These are phyloP conservation scores for Funneliformis mosseae DNA, from an alignment of 192 early-diverging fungal genomes.

Conservation along the genomic window DNA sequence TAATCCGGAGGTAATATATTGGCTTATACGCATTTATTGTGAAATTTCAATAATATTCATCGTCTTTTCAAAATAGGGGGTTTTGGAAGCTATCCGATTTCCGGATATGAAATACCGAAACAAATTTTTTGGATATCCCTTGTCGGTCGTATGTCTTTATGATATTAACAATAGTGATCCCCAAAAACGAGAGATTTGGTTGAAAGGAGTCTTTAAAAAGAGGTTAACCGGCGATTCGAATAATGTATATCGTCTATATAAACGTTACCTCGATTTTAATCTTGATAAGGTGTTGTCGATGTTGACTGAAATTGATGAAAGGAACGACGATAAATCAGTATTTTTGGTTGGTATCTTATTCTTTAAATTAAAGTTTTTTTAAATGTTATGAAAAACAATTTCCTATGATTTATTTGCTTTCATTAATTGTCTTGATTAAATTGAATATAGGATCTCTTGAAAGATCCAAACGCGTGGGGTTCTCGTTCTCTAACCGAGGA, in stretches of 20 bases:
- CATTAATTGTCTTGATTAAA: neutral
- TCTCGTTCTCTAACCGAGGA: slow-evolving; percentile 9
- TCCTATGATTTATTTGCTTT: too few relatives aligned
- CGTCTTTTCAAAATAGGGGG: slow-evolving; percentile 22
- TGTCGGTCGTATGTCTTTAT: neutral
- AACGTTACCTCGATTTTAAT: slow-evolving; percentile 38
- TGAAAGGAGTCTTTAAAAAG: slow-evolving; percentile 30
- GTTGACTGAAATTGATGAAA: slow-evolving; percentile 30
- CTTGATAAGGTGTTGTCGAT: slow-evolving; percentile 31
- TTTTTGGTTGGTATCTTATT: slow-evolving; percentile 14
- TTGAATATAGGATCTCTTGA: slow-evolving; percentile 38
- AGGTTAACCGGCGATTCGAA: neutral
- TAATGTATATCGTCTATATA: slow-evolving; percentile 29
- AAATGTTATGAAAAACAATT: too few relatives aligned
- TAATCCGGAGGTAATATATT: slow-evolving; percentile 26
- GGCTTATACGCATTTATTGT: neutral
- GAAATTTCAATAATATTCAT: neutral
- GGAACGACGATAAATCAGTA: slow-evolving; percentile 3
- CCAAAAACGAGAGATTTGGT: neutral
- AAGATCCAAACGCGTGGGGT: slow-evolving; percentile 51
- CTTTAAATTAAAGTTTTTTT: neutral
- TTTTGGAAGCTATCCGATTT: slow-evolving; percentile 32
- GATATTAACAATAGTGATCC: slow-evolving; percentile 27
- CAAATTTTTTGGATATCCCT: slow-evolving; percentile 9
- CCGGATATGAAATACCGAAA: slow-evolving; percentile 33